These are phyloP conservation scores for Quambalaria eucalypti DNA, from an alignment of 1,284 basidiomycete species.

Conservation along the genomic window DNA sequence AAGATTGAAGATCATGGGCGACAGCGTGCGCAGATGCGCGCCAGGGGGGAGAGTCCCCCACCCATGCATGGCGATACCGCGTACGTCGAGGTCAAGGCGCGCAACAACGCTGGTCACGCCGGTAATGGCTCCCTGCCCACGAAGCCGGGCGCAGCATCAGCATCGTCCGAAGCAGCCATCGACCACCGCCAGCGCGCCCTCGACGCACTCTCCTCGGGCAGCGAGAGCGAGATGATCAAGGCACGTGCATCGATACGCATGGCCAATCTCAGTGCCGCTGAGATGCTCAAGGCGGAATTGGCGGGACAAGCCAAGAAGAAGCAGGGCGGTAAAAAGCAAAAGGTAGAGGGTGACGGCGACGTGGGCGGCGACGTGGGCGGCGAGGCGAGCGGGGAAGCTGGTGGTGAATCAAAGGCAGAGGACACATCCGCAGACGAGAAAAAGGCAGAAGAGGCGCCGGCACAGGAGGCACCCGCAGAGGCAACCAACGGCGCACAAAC, in stretches of 20 bases:
- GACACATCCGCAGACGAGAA: conserved; percentile 27
- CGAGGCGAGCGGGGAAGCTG: too few species aligned
- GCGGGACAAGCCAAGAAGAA: conserved; percentile 54
- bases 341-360: conserved; percentile 1
- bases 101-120: conserved; percentile 3
- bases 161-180: background rate
- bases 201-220: conserved; percentile 23
- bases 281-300: conserved; percentile 83
- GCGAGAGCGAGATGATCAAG: conserved; percentile 32
- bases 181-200: conserved; percentile 1
- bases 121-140: conserved; percentile 1
- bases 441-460: background rate
- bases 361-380: conserved; percentile 11
- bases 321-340: background rate
- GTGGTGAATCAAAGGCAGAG: conserved; percentile 11
- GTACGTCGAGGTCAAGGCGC: conserved; percentile 16
- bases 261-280: conserved; percentile 91
- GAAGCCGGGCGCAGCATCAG: conserved; percentile 16
- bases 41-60: background rate
- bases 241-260: conserved; percentile 53
- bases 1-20: conserved; percentile 11
- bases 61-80: conserved; percentile 19
- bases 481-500: conserved; percentile 1
- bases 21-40: conserved; percentile 1
- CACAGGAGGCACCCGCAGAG: background rate